These are phyloP conservation scores for Eucalyptus decipiens DNA, from an alignment of 345 rosid genomes.

Conservation along the genomic window DNA sequence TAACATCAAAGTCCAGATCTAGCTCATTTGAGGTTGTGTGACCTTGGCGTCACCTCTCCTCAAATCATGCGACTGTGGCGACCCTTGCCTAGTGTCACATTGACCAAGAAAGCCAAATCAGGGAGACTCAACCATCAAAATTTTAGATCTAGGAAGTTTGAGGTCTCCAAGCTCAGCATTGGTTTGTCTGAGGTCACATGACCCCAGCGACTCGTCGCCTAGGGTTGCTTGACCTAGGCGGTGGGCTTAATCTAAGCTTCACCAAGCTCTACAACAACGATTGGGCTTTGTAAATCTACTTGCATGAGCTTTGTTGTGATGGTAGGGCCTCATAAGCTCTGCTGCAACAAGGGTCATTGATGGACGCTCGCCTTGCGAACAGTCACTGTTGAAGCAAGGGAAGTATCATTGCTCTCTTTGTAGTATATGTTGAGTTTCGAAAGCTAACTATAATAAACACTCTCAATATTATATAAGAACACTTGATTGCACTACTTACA, in stretches of 20 bases:
- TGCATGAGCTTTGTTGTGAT: too few species aligned
- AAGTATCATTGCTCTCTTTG: too few species aligned
- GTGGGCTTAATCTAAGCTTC: too few species aligned
- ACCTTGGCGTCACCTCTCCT: not conserved
- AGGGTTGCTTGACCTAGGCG: not conserved
- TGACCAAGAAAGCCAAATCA: not conserved
- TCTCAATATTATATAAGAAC: not conserved
- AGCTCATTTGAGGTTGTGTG: not conserved
- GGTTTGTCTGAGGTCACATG: not conserved
- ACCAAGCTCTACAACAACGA: too few species aligned
- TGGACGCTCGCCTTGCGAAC: not conserved
- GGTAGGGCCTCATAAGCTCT: not conserved
- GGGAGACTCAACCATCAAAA: not conserved
- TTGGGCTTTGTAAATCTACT: too few species aligned
- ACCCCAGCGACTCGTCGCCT: not conserved
- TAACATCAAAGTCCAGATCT: not conserved
- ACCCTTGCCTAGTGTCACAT: not conserved
- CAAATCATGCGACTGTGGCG: fast-evolving
- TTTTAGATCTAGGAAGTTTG: not conserved
- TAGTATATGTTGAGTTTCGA: not conserved
- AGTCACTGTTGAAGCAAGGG: not conserved
- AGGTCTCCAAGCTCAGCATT: not conserved
- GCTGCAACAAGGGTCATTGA: not conserved
- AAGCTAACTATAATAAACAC: not conserved
- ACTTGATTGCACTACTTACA: not conserved